Evolutionary conservation across 2,329 filamentous ascomycete genomes (phyloP), one percentile per base, ranked within the genome.

Genomic region (Colletotrichum falcatum): DNA sequence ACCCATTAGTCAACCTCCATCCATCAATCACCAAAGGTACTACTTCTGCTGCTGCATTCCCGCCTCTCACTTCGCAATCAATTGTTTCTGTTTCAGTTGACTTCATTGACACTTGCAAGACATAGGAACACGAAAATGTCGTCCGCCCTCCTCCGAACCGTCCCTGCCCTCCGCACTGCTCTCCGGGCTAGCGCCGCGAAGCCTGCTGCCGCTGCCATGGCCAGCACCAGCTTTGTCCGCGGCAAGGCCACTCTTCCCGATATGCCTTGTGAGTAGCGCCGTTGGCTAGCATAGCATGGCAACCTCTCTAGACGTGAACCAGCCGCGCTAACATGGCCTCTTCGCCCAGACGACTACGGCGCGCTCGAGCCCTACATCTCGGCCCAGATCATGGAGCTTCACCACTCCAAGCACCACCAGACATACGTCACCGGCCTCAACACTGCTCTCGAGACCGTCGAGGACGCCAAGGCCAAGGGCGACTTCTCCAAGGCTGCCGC

Each of bases 241-340:
- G 90, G 90, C 84, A 98, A 98, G 87, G 95, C 93, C 62, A 97
- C 95, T 51, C 92, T 99, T 51, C 96, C 96, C 74, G 95, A 98
- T 78, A 91, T 98, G n/a, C 75, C 83, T 33, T 88, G 86, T 88
- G 78, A 77, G 85, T 61, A 56, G 55, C 33, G 14, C 75, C 37
- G 1, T 23, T n/a, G 3, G 14, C 23, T n/a, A 35, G 23, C 18
- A 30, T n/a, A n/a, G n/a, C n/a, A n/a, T n/a, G n/a, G n/a, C n/a
- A n/a, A n/a, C n/a, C 28, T 51, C 33, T 2, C 11, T 35, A 3
- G 26, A 23, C 30, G 14, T 5, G 3, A 20, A 37, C 12, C 69
- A 35, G 9, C 8, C 28, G 28, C 44, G 39, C 65, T 71, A n/a
- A 66, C n/a, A 16, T 18, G 5, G 14, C 7, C 16, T 12, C n/a